Evolutionary conservation across 192 early-diverging fungal species (phyloP).

Genomic region (Backusella macrospora): DNA sequence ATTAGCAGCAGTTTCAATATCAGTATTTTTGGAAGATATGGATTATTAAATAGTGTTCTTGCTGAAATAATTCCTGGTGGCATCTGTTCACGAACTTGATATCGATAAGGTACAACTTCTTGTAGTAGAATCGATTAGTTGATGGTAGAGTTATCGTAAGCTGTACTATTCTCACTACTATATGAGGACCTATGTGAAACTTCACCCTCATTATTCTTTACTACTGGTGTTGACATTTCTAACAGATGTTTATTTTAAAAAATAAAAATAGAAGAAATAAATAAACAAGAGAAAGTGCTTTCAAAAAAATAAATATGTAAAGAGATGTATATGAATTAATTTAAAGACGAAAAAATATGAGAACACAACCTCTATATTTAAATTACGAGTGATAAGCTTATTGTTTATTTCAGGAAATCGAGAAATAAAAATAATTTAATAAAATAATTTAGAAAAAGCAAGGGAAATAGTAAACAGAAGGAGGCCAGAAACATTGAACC

Average conservation of each 20-base stretch:
- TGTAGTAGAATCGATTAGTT: slow-evolving; percentile 11
- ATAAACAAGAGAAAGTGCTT: background rate
- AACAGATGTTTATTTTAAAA: background rate
- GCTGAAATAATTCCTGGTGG: slow-evolving; percentile 12
- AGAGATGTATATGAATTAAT: background rate
- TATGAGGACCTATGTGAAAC: background rate
- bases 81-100: slow-evolving; percentile 15
- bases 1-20: background rate
- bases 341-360: background rate
- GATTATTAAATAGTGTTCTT: slow-evolving; percentile 3
- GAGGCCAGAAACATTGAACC: too few relatives aligned
- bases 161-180: background rate
- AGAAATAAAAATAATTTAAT: too few relatives aligned
- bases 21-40: background rate
- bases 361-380: background rate
- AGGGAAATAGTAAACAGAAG: too few relatives aligned
- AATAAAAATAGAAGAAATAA: background rate
- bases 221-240: background rate
- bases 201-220: background rate
- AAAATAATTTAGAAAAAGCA: too few relatives aligned
- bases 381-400: background rate
- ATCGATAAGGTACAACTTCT: slow-evolving; percentile 2
- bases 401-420: too few relatives aligned
- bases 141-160: slow-evolving; percentile 9
- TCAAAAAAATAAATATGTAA: background rate